Evolutionary conservation across 208 protist genomes (phyloP).

Genomic region (Trypanosoma scelopori): DNA sequence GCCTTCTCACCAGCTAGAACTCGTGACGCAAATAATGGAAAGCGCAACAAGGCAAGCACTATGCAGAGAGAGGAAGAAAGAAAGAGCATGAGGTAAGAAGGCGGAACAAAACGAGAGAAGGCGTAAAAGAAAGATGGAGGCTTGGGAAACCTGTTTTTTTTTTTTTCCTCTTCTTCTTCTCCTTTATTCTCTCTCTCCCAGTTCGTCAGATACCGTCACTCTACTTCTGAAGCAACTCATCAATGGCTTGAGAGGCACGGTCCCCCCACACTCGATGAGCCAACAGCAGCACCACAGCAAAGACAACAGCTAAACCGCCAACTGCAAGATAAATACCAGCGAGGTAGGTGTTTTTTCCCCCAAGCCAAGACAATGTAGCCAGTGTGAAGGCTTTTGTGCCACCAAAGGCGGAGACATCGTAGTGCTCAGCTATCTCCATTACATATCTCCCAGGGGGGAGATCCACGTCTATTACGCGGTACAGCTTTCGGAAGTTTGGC

Average conservation of each 20-base stretch:
- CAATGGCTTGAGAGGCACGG: constrained; percentile 38
- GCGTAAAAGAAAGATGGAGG: neutral
- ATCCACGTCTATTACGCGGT: constrained; percentile 87
- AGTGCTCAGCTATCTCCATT: constrained; percentile 91
- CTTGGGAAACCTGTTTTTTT: neutral
- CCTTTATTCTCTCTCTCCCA: neutral
- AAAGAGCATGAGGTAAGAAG: neutral
- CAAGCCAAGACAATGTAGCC: constrained; percentile 93
- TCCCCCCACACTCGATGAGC: constrained; percentile 37
- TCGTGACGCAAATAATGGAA: neutral
- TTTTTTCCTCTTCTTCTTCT: neutral
- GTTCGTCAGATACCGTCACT: neutral
- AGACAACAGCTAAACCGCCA: constrained; percentile 81
- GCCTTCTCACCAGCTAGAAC: neutral
- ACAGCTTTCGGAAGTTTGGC: constrained; percentile 98
- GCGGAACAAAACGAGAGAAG: neutral
- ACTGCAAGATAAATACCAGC: constrained; percentile 92
- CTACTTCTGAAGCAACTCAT: constrained; percentile 26
- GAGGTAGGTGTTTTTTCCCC: constrained; percentile 95
- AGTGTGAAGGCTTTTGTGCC: constrained; percentile 96
- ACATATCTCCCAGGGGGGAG: constrained; percentile 86
- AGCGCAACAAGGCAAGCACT: neutral
- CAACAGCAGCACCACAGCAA: constrained; percentile 77
- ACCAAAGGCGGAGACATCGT: constrained; percentile 85
- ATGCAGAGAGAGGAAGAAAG: neutral